Percentiles rank a stretch among this genome's conserved stretches.
Evolutionary conservation across 129 eudicot species (phyloP).

Genomic region (Tagetes patula): DNA sequence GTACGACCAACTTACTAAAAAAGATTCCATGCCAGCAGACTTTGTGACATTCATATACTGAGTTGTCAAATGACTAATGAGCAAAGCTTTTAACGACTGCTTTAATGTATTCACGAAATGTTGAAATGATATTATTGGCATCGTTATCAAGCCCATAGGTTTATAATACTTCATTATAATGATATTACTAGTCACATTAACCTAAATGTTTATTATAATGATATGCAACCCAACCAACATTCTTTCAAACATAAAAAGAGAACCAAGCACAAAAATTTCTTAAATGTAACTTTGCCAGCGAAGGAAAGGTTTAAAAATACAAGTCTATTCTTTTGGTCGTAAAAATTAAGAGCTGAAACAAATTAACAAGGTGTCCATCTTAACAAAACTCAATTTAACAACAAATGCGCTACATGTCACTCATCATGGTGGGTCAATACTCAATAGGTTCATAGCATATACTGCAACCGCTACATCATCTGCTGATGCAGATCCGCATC

Average conservation of each 20-base stretch:
- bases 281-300: background rate
- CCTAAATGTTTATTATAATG: too few species aligned
- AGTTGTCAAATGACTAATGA: too few species aligned
- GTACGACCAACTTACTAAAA: too few species aligned
- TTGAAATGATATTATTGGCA: background rate
- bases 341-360: conserved; percentile 11
- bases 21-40: too few species aligned
- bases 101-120: background rate
- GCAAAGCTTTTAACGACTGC: too few species aligned
- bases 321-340: background rate
- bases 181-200: too few species aligned
- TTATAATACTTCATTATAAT: too few species aligned
- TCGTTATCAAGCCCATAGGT: too few species aligned
- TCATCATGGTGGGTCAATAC: background rate
- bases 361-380: background rate
- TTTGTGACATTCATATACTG: too few species aligned
- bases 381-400: conserved; percentile 16
- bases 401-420: conserved; percentile 19
- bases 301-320: background rate
- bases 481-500: conserved; percentile 86
- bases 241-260: background rate
- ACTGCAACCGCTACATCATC: conserved; percentile 45
- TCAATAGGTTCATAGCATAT: background rate
- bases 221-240: background rate
- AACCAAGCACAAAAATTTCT: background rate